A percentile compares a stretch with the other conserved stretches of the same genome.
Conservation (phyloP, 495 filamentous ascomycete species). For the Xylaria sp. region DNA sequence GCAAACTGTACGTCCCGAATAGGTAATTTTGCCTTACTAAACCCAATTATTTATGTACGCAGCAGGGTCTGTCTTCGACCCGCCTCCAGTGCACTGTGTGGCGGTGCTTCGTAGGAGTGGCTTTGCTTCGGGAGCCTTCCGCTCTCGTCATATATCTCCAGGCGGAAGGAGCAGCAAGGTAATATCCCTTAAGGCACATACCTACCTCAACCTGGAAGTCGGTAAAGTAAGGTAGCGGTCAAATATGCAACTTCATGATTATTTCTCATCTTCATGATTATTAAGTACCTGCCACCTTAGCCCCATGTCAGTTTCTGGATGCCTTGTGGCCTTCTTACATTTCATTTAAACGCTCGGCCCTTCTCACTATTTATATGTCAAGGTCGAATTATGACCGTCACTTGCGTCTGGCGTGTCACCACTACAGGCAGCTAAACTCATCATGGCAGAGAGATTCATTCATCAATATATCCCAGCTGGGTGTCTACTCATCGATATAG, state of each 20-base stretch:
- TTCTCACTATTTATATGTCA: neutral
- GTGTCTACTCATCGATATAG: conserved; percentile 40
- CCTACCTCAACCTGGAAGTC: neutral
- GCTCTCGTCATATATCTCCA: neutral
- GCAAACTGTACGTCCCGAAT: too few species aligned
- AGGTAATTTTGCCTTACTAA: too few species aligned
- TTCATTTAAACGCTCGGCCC: neutral
- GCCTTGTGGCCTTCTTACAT: neutral
- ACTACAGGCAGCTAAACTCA: neutral
- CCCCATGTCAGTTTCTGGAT: neutral
- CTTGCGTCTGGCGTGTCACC: neutral
- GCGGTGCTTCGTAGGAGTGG: neutral
- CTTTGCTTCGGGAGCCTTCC: neutral
- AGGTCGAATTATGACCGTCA: neutral
- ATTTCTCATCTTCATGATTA: neutral
- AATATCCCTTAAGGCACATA: neutral
- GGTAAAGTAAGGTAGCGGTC: neutral
- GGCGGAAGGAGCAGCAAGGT: neutral
- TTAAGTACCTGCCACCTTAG: neutral
- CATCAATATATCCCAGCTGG: conserved; percentile 47
- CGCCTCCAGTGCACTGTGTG: neutral
- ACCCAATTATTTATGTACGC: too few species aligned
- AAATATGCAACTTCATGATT: neutral
- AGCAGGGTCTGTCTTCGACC: too few species aligned
- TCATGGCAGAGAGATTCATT: conserved; percentile 30